Evolutionary conservation across 1,284 basidiomycete genomes (phyloP).

Genomic region (Cystobasidium sp.): DNA sequence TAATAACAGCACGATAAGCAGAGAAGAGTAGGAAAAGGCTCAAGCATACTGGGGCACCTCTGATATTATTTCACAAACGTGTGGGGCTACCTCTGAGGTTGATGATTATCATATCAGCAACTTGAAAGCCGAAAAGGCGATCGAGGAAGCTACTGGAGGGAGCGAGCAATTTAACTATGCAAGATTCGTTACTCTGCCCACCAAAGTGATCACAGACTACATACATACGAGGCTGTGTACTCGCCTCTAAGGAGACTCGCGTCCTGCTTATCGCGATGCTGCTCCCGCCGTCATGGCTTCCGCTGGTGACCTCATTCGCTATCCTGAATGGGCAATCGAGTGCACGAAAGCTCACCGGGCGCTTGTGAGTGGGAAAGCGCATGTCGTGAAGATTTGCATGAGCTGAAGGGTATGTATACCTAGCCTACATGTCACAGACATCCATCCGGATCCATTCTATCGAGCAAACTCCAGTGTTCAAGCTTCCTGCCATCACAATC

Average conservation of each 20-base stretch:
- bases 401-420: constrained; percentile 53
- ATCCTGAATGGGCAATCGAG: constrained; percentile 6
- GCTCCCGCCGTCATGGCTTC: constrained; percentile 5
- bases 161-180: no score
- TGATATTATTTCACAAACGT: not conserved
- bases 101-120: not conserved
- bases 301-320: not conserved
- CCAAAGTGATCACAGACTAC: no score
- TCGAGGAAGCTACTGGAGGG: not conserved
- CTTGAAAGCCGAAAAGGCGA: not conserved
- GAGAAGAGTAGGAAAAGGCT: not conserved
- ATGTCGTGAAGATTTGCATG: not conserved
- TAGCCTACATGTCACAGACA: constrained; percentile 72
- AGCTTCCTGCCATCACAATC: constrained; percentile 65
- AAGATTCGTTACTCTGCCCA: no score
- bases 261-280: not conserved
- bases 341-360: constrained; percentile 27
- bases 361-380: constrained; percentile 11
- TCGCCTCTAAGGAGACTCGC: not conserved
- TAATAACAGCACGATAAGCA: no score
- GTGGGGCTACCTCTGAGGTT: not conserved
- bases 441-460: constrained; percentile 77
- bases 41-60: not conserved
- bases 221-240: not conserved
- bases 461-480: constrained; percentile 59